Evolutionary conservation across 352 stramenopile species (phyloP), one percentile per base, ranked within the genome.

Genomic region (Globisporangium iwayamae): DNA sequence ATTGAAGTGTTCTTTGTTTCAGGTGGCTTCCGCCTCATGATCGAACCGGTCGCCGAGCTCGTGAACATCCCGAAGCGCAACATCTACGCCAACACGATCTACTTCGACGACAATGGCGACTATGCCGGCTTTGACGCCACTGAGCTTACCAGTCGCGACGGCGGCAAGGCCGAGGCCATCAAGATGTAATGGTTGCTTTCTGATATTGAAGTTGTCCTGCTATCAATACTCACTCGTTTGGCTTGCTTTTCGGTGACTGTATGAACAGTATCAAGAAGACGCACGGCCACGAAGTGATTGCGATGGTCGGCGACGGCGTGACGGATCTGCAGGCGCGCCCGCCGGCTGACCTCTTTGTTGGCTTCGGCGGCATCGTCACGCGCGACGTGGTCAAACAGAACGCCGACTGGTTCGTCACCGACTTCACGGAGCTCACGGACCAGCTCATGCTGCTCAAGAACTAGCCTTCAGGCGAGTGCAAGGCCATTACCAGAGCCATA

Each of bases 301-400:
- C 98, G 9, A 99, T 99, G 97, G 83, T 99, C n/a, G 98, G 98
- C 43, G 98, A 99, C 75, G 98, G 98, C 34, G 97, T 97, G 13
- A 99, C 97, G 2, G 98, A 99, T 82, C 76, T 98, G 72, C 93
- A 99, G 77, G 98, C 98, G 18, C 97, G 97, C 38, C 97, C 98
- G 46, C 98, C 98, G 10, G 98, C 97, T 1, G 81, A 98, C 61
- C 83, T 97, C 10, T 99, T 99, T 71, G 95, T 99, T 65, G 98
- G 98, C 50, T 99, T 98, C 74, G 97, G 97, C 36, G 98, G 98
- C 46, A 89, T 99, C 47, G 88, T 97, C n/a, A 89, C 83, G 25
- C 90, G 97, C 62, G 82, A 98, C 32, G 78, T 96, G 38, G 96
- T 99, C 22, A 93, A 92, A 70, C 70, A 97, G 51, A 85, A 94